These are phyloP conservation scores for Lavandula angustifolia DNA, from an alignment of 257 asterid species.

Conservation along the genomic window DNA sequence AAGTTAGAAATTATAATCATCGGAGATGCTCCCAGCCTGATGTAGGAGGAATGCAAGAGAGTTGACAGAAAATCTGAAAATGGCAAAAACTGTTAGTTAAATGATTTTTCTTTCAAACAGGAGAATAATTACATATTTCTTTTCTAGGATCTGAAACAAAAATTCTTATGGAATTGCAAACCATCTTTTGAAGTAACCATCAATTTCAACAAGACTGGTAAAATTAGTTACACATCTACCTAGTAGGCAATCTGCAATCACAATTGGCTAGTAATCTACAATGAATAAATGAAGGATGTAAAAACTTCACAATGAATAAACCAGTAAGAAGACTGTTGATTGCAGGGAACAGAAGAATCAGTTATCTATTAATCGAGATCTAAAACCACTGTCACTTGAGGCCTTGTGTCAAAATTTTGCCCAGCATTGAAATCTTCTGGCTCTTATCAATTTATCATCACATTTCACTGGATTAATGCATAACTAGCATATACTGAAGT, in stretches of 20 bases:
- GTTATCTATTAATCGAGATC: constrained; percentile 3
- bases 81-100: neutral
- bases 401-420: neutral
- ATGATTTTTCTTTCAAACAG: neutral
- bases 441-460: neutral
- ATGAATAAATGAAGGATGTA: neutral
- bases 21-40: constrained; percentile 17
- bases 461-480: constrained; percentile 5
- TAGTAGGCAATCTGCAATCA: too few species aligned
- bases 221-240: too few species aligned
- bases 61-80: constrained; percentile 6
- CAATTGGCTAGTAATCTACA: too few species aligned
- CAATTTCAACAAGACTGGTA: constrained; percentile 4
- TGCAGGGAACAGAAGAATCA: neutral
- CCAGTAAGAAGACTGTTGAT: neutral
- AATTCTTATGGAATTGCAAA: too few species aligned
- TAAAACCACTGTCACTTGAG: neutral
- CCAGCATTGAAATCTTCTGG: constrained; percentile 7
- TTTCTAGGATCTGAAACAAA: too few species aligned
- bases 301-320: neutral
- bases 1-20: constrained; percentile 19
- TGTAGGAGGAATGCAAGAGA: neutral
- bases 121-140: too few species aligned
- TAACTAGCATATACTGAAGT: neutral
- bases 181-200: neutral